phyloP scores from a whole-genome alignment of 768 basidiomycete genomes.

The Suillus subluteus region DNA sequence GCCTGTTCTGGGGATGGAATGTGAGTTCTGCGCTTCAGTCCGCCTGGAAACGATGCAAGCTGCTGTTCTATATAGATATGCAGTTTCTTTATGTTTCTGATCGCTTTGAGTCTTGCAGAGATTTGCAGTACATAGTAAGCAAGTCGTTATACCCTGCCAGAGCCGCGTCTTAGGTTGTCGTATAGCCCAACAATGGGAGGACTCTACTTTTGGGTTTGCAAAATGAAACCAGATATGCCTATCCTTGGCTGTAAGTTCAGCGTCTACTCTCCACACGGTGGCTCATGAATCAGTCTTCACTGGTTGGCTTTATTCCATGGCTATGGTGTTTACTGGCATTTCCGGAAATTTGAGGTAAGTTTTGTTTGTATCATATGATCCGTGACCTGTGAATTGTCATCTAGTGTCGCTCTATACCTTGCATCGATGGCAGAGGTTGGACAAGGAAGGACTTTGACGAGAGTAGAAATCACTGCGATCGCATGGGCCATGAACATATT shows the following conservation, averaged over 20 bases:
- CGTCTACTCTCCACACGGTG: background rate
- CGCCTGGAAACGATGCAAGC: background rate
- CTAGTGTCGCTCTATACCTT: constrained; percentile 54
- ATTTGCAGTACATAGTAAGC: constrained; percentile 61
- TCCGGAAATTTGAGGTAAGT: constrained; percentile 57
- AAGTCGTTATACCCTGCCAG: background rate
- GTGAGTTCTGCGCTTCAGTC: constrained; percentile 33
- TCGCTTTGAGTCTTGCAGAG: constrained; percentile 58
- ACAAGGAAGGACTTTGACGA: constrained; percentile 45
- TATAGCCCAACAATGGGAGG: constrained; percentile 58
- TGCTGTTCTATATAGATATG: constrained; percentile 42
- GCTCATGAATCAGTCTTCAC: constrained; percentile 37
- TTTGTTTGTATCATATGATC: background rate
- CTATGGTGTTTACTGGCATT: constrained; percentile 62
- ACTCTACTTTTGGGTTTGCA: constrained; percentile 66
- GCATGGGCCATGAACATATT: constrained; percentile 61
- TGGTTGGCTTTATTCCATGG: constrained; percentile 62
- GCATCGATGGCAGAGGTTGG: constrained; percentile 57
- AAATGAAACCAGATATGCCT: constrained; percentile 57
- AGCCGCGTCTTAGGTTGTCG: constrained; percentile 8
- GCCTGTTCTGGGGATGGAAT: constrained; percentile 68
- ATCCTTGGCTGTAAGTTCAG: constrained; percentile 53
- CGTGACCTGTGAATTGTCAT: background rate
- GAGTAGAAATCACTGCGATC: constrained; percentile 54
- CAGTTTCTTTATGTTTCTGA: constrained; percentile 60